These are phyloP conservation scores for Penicillium alfredii DNA, from an alignment of 495 filamentous ascomycete species.

Conservation along the genomic window DNA sequence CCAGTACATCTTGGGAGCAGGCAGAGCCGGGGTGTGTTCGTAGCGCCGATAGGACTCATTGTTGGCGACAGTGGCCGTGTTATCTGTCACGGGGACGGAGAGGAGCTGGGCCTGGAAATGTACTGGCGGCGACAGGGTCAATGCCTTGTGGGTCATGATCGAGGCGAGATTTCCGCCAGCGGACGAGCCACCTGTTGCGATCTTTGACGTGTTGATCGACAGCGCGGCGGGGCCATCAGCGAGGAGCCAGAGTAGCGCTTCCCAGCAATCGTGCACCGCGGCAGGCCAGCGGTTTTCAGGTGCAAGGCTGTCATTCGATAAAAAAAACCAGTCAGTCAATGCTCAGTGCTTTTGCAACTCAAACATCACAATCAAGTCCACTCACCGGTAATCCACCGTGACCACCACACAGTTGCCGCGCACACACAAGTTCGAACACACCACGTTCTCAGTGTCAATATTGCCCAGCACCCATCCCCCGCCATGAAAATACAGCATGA, in stretches of 20 bases:
- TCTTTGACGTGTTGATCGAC: conserved; percentile 37
- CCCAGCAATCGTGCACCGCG: conserved; percentile 53
- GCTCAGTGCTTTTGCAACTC: too few relatives aligned
- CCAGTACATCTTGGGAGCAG: conserved; percentile 53
- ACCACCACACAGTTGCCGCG: conserved; percentile 48
- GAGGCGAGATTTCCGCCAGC: conserved; percentile 52
- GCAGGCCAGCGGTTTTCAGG: conserved; percentile 53
- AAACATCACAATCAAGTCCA: too few relatives aligned
- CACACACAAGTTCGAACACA: conserved; percentile 50
- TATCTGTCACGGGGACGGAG: conserved; percentile 54
- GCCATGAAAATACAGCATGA: conserved; percentile 53
- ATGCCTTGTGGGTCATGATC: conserved; percentile 50
- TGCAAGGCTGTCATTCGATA: conserved; percentile 36
- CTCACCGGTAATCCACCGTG: conserved; percentile 51
- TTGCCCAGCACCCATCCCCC: conserved; percentile 56
- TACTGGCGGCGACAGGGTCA: conserved; percentile 35
- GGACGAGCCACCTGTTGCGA: conserved; percentile 51
- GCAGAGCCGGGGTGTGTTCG: conserved; percentile 45
- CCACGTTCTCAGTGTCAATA: conserved; percentile 53
- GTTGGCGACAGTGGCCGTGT: conserved; percentile 42
- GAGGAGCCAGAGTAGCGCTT: conserved; percentile 50
- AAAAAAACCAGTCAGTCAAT: neutral
- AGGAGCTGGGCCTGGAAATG: conserved; percentile 47
- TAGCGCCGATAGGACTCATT: conserved; percentile 45
- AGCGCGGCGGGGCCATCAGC: conserved; percentile 34